phyloP scores from a whole-genome alignment of 768 basidiomycete species.

The Basidioascus undulatus region DNA sequence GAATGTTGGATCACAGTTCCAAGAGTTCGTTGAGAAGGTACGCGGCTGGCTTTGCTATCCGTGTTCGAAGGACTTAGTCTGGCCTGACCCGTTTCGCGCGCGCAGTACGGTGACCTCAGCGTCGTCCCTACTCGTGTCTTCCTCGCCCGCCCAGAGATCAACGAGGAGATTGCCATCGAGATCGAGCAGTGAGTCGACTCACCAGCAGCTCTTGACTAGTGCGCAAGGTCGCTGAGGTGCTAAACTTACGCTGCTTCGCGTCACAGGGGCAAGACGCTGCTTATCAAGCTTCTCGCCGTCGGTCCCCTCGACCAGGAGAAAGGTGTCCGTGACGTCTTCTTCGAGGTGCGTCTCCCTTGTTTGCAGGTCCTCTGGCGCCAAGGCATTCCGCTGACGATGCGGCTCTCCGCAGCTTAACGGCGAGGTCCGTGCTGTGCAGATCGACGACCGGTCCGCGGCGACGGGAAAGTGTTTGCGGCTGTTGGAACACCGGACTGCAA shows the following conservation, averaged over 20 bases:
- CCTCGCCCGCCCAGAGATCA: slow-evolving; percentile 68
- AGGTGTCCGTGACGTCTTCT: slow-evolving; percentile 90
- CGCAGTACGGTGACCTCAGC: slow-evolving; percentile 78
- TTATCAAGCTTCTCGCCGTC: slow-evolving; percentile 83
- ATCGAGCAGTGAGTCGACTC: no score
- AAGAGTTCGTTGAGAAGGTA: slow-evolving; percentile 84
- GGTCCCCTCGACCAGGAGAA: slow-evolving; percentile 78
- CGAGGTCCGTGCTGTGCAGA: slow-evolving; percentile 76
- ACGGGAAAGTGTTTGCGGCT: no score
- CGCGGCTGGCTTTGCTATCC: no score
- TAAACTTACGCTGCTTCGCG: not conserved
- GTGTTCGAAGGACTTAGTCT: not conserved
- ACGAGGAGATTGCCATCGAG: slow-evolving; percentile 89
- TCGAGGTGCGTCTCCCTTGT: slow-evolving; percentile 29
- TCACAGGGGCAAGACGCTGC: slow-evolving; percentile 71
- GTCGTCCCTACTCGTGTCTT: slow-evolving; percentile 93
- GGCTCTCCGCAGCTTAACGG: slow-evolving; percentile 11
- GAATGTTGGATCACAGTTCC: no score
- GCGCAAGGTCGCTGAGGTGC: no score
- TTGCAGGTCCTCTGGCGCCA: slow-evolving; percentile 1
- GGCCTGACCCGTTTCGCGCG: not conserved
- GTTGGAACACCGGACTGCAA: no score
- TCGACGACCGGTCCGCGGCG: slow-evolving; percentile 92
- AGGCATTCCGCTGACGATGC: slow-evolving; percentile 5
- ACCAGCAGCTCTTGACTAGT: no score